Conservation (phyloP, 2,329 filamentous ascomycete species). For the Fusarium burgessii region DNA sequence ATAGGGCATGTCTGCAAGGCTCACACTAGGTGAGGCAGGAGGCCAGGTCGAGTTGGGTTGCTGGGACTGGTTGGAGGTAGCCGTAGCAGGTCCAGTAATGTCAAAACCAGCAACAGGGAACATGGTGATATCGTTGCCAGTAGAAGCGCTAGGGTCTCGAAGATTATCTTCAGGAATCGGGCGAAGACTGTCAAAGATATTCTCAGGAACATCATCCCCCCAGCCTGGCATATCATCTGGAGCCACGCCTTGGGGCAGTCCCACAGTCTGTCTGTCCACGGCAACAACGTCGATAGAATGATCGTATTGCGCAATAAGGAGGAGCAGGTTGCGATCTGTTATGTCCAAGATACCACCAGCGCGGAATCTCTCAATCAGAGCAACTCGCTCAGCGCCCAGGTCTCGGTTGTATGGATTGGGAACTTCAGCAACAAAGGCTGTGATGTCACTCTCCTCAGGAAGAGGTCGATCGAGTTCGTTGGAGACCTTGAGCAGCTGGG, state of each 20-base stretch:
- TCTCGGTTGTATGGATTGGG: background rate
- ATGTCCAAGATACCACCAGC: background rate
- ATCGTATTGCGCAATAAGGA: background rate
- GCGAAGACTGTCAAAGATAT: background rate
- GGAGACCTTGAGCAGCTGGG: constrained; percentile 10
- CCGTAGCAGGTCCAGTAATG: background rate
- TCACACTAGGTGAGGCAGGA: background rate
- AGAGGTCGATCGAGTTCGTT: background rate
- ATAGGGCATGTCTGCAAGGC: constrained; percentile 1
- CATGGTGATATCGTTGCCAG: background rate
- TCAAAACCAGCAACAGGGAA: background rate
- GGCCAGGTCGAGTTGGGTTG: background rate
- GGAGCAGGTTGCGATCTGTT: background rate
- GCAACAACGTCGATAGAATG: background rate
- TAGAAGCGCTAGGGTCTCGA: background rate
- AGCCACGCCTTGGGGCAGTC: background rate
- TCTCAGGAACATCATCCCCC: background rate
- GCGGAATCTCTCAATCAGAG: background rate
- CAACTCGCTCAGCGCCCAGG: background rate
- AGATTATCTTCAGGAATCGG: background rate
- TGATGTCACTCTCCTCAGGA: background rate
- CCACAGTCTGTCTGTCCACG: background rate
- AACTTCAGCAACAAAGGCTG: background rate
- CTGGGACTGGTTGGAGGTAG: background rate
- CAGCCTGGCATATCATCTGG: background rate